Evolutionary conservation across 2,329 filamentous ascomycete species (phyloP).

Genomic region (Venturia aucupariae): DNA sequence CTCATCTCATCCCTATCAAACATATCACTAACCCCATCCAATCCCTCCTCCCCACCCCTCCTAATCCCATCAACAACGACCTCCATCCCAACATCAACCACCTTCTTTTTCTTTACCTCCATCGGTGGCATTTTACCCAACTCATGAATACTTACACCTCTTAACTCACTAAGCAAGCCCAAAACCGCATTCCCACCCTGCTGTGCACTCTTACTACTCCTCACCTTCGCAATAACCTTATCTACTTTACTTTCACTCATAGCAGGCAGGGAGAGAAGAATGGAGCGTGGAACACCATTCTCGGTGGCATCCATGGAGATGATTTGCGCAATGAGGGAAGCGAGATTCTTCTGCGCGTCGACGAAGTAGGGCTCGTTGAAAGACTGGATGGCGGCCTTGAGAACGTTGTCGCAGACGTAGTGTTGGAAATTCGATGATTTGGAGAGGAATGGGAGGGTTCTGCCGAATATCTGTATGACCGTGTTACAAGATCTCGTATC

Average conservation of each 20-base stretch:
- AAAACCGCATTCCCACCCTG: slow-evolving; percentile 68
- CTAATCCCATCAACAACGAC: slow-evolving; percentile 29
- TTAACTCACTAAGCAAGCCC: slow-evolving; percentile 74
- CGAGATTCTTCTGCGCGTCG: slow-evolving; percentile 87
- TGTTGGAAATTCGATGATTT: slow-evolving; percentile 34
- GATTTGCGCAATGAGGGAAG: slow-evolving; percentile 77
- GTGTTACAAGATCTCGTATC: slow-evolving; percentile 83
- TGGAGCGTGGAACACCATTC: slow-evolving; percentile 42
- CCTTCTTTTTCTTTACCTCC: slow-evolving; percentile 22
- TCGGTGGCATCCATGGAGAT: slow-evolving; percentile 59
- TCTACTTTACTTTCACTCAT: slow-evolving; percentile 59
- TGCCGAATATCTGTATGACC: slow-evolving; percentile 67
- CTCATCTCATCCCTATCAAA: slow-evolving; percentile 23
- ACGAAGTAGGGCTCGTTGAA: slow-evolving; percentile 96
- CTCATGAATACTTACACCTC: slow-evolving; percentile 87
- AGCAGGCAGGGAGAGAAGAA: slow-evolving; percentile 73
- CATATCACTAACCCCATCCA: slow-evolving; percentile 38
- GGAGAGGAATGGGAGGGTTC: slow-evolving; percentile 27
- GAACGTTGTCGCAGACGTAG: slow-evolving; percentile 81
- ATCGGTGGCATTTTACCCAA: slow-evolving; percentile 65
- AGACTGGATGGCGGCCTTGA: slow-evolving; percentile 82
- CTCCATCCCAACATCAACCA: slow-evolving; percentile 31
- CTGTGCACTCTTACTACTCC: slow-evolving; percentile 37
- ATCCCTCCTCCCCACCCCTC: slow-evolving; percentile 30
- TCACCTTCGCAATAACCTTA: slow-evolving; percentile 37